Evolutionary conservation across 371 early-diverging fungal species (phyloP), one percentile per base, ranked within the genome.

Genomic region (Mortierella sp.): DNA sequence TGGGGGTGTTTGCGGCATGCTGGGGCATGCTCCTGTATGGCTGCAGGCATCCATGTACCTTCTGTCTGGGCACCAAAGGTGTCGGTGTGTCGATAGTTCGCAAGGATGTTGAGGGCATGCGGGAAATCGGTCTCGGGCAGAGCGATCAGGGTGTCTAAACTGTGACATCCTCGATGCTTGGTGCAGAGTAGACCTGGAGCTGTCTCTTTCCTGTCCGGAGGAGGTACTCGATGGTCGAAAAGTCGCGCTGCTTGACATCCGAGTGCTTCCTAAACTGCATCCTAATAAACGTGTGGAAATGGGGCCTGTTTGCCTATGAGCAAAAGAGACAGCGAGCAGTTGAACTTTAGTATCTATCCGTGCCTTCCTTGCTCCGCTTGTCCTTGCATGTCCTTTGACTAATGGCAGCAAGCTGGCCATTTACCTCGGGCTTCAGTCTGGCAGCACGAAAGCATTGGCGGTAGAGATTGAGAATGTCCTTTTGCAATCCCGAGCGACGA

Each of bases 191-290:
- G 14, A 89, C 88, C 54, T 92, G 89, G 43, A 93, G 84, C 72
- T 92, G 92, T 34, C 90, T 88, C 74, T 89, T 88, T 31, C 93
- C 93, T 53, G 85, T 88, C 57, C 93, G 87, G 34, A 92, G 87
- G 83, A 93, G 91, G 75, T 93, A 92, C 79, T 93, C 93, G 61
- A 93, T 92, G 1, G 93, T 92, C 19, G 91, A 83, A 82, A 93
- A 92, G 75, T 93, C 93, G 50, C 77, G 61, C n/a, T 86, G 86
- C 80, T 87, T 89, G n/a, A 88, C 88, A 5, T 91, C 88, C 43
- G 90, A 80, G 72, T 92, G 90, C 78, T 90, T 86, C 59, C 89
- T 88, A 76, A 93, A 93, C 73, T 92, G 91, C 79, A 88, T 90
- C 28, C 93, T 91, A 75, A 93, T 92, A 72, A 89, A 92, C 57